These are phyloP conservation scores for Penicillium coprophilum DNA, from an alignment of 495 filamentous ascomycete species.

Conservation along the genomic window DNA sequence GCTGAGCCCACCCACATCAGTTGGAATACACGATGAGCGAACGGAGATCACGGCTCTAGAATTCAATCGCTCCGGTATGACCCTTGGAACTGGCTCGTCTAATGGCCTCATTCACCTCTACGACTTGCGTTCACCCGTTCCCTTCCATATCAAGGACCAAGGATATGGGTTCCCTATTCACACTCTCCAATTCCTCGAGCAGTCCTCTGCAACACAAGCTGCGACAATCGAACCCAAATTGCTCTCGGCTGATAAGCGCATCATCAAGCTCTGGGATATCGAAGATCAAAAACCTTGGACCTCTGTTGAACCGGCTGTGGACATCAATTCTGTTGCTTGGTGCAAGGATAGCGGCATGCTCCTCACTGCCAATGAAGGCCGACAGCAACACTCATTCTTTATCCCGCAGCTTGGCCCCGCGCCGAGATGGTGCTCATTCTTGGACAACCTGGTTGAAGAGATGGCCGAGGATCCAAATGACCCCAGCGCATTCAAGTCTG, in stretches of 20 bases:
- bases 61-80: constrained; percentile 82
- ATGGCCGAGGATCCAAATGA: constrained; percentile 84
- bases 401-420: constrained; percentile 92
- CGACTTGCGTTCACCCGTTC: constrained; percentile 84
- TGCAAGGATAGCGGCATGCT: constrained; percentile 87
- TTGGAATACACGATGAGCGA: constrained; percentile 48
- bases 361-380: constrained; percentile 91
- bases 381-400: constrained; percentile 91
- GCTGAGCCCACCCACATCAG: constrained; percentile 52
- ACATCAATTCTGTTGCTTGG: constrained; percentile 89
- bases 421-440: constrained; percentile 92
- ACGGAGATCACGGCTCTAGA: constrained; percentile 83
- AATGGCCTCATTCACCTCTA: constrained; percentile 89
- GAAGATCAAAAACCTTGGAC: constrained; percentile 83
- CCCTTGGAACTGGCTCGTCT: constrained; percentile 82
- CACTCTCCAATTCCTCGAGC: constrained; percentile 80
- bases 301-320: constrained; percentile 89
- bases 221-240: constrained; percentile 76
- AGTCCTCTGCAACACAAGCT: constrained; percentile 61
- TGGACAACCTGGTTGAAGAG: constrained; percentile 96
- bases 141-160: constrained; percentile 87
- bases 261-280: constrained; percentile 96
- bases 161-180: constrained; percentile 94
- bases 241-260: constrained; percentile 86
- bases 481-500: constrained; percentile 59